Percentiles rank a stretch among this genome's conserved stretches.
Evolutionary conservation across 306 rosid genomes (phyloP).

Genomic region (Cicer chorassanicum): DNA sequence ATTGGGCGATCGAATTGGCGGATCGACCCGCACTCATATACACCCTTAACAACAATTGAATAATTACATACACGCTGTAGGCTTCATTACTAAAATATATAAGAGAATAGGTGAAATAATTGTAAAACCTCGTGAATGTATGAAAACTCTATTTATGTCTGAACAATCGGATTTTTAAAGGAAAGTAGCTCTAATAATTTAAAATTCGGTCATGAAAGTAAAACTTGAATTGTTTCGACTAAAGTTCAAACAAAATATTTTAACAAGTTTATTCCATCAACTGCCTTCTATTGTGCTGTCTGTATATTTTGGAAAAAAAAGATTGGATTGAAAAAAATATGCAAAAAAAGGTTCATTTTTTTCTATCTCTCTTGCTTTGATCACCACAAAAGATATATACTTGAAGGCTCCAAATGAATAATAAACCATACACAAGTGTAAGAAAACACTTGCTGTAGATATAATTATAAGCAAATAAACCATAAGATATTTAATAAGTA

Average conservation of each 20-base stretch:
- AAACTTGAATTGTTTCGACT: too few species aligned
- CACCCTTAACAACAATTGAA: too few species aligned
- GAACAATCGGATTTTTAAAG: too few species aligned
- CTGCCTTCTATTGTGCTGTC: background rate
- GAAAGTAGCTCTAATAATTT: too few species aligned
- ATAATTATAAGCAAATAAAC: constrained; percentile 30
- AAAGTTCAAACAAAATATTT: background rate
- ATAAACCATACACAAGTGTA: constrained; percentile 35
- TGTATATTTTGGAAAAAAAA: background rate
- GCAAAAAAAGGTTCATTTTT: background rate
- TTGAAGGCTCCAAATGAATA: background rate
- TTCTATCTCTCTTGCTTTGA: background rate
- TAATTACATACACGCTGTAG: background rate
- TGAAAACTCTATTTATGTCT: background rate
- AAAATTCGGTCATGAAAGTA: too few species aligned
- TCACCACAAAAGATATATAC: background rate
- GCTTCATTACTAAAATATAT: background rate
- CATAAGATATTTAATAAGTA: constrained; percentile 41
- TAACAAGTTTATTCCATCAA: background rate
- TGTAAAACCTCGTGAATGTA: background rate
- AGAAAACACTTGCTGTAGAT: constrained; percentile 24
- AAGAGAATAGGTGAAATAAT: background rate
- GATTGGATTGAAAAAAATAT: background rate
- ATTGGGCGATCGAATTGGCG: too few species aligned
- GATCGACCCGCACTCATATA: too few species aligned